Percentiles rank a stretch among this genome's conserved stretches.
phyloP scores from a whole-genome alignment of 345 rosid genomes.

The Aquilaria sinensis region DNA sequence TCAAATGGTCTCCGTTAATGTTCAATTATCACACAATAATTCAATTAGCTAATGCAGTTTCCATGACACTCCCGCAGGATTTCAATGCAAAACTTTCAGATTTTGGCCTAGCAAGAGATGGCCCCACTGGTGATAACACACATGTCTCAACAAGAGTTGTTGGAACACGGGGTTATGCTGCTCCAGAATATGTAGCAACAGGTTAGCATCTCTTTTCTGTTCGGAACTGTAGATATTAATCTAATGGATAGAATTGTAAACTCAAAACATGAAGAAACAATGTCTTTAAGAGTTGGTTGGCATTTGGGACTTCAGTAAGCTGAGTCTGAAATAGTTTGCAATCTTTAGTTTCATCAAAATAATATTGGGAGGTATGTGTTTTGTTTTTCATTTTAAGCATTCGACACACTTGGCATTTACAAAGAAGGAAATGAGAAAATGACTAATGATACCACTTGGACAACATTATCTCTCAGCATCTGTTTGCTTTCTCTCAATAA shows the following conservation, averaged over 20 bases:
- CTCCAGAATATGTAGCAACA: slow-evolving; percentile 88
- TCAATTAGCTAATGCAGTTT: slow-evolving; percentile 7
- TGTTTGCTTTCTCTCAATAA: no score
- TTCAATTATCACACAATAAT: not conserved
- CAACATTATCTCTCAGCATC: no score
- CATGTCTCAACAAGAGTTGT: slow-evolving; percentile 87
- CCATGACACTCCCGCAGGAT: slow-evolving; percentile 32
- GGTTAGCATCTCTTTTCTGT: slow-evolving; percentile 30
- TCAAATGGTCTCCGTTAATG: slow-evolving; percentile 3
- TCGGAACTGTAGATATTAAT: not conserved
- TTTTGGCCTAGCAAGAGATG: slow-evolving; percentile 93
- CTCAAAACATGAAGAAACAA: not conserved
- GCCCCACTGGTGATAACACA: slow-evolving; percentile 82
- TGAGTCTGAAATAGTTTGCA: no score
- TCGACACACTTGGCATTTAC: no score
- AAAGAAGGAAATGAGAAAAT: no score
- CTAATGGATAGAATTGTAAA: not conserved
- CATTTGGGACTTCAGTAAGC: no score
- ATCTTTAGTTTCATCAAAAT: no score
- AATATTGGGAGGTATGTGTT: no score
- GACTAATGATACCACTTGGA: no score
- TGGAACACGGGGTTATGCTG: slow-evolving; percentile 93
- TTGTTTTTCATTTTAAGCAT: no score
- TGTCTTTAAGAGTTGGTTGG: no score
- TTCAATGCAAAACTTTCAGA: slow-evolving; percentile 83